Percentiles rank a stretch among this genome's conserved stretches.
phyloP scores from a whole-genome alignment of 805 yeast genomes.

The Saccharomycopsis sp. region DNA sequence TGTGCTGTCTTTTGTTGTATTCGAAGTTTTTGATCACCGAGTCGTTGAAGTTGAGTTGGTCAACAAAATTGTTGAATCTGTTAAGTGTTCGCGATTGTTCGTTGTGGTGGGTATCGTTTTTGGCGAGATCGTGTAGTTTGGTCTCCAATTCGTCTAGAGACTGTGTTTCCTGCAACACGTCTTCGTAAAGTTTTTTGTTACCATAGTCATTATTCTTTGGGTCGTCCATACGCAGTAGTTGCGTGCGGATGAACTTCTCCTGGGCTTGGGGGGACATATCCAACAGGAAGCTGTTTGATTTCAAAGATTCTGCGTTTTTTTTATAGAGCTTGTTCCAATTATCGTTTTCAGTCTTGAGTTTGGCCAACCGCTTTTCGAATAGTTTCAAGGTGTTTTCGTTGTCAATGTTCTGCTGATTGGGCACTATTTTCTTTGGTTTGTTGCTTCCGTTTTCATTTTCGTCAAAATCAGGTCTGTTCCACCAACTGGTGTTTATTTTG shows the following conservation, averaged over 20 bases:
- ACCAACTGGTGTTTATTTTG: slow-evolving; percentile 62
- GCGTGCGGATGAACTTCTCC: slow-evolving; percentile 22
- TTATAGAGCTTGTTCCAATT: slow-evolving; percentile 36
- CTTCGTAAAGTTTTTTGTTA: background rate
- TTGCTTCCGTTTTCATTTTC: slow-evolving; percentile 26
- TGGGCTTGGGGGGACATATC: slow-evolving; percentile 25
- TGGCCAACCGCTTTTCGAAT: slow-evolving; percentile 38
- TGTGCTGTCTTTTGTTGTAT: slow-evolving; percentile 21
- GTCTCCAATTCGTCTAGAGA: slow-evolving; percentile 13
- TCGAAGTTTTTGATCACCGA: slow-evolving; percentile 16
- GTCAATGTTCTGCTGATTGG: slow-evolving; percentile 54
- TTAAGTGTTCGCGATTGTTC: slow-evolving; percentile 2
- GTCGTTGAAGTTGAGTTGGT: slow-evolving; percentile 17
- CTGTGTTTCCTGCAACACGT: background rate
- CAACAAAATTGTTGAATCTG: slow-evolving; percentile 12
- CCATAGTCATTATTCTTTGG: too few relatives aligned
- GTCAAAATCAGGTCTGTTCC: slow-evolving; percentile 34
- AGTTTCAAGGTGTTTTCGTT: slow-evolving; percentile 43
- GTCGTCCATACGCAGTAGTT: slow-evolving; percentile 1
- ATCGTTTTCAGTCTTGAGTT: slow-evolving; percentile 39
- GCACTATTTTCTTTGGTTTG: slow-evolving; percentile 31
- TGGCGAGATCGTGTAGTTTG: background rate
- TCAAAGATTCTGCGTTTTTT: background rate
- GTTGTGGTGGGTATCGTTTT: background rate
- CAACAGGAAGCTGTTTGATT: slow-evolving; percentile 1